Conservation (phyloP, 2,329 filamentous ascomycete genomes). For the Talaromyces marneffei region DNA sequence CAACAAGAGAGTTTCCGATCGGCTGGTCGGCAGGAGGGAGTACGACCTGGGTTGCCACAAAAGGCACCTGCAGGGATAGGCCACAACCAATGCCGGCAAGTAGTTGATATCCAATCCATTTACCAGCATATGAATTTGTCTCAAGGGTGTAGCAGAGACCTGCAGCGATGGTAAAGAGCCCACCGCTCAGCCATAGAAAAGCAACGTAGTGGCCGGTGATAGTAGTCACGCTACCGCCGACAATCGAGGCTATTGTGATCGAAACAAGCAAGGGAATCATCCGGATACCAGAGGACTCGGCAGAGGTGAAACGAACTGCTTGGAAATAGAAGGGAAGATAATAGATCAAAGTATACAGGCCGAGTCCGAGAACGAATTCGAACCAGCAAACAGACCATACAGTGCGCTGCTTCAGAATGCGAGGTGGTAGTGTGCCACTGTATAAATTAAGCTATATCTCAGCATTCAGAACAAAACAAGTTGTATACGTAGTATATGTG, state of each 20-base stretch:
- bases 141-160: conserved; percentile 33
- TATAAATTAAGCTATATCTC: background rate
- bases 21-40: background rate
- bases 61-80: conserved; percentile 26
- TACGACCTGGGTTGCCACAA: background rate
- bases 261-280: conserved; percentile 34
- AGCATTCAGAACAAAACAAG: too few species aligned
- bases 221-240: conserved; percentile 26
- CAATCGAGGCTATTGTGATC: conserved; percentile 23
- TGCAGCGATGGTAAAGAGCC: conserved; percentile 30
- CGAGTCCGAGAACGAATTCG: conserved; percentile 38
- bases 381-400: conserved; percentile 37
- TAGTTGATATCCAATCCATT: conserved; percentile 38
- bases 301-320: conserved; percentile 29
- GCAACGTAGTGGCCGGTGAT: conserved; percentile 35
- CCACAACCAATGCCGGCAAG: conserved; percentile 33
- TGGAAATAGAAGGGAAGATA: conserved; percentile 46
- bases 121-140: conserved; percentile 24
- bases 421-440: conserved; percentile 41
- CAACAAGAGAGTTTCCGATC: background rate
- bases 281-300: conserved; percentile 35
- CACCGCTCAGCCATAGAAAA: conserved; percentile 30
- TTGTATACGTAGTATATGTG: too few species aligned
- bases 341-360: conserved; percentile 41
- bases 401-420: conserved; percentile 40